A percentile compares a stretch with the other conserved stretches of the same genome.
Conservation (phyloP, 1,284 basidiomycete species). For the Chalciporus sp. region DNA sequence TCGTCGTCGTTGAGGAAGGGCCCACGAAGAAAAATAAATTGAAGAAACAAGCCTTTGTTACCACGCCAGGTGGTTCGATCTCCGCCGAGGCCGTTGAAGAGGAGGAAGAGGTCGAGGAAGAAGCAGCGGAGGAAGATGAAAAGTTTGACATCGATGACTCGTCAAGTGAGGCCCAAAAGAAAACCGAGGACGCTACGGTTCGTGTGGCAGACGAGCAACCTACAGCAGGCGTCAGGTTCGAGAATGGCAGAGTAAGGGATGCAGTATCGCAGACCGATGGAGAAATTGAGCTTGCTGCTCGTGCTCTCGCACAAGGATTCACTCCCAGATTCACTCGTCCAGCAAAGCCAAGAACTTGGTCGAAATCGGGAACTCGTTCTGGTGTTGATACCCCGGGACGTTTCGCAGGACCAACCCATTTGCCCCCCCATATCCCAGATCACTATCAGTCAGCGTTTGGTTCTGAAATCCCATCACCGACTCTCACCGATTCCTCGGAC, state of each 20-base stretch:
- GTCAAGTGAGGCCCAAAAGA: constrained; percentile 51
- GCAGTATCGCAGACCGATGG: constrained; percentile 34
- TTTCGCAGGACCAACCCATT: constrained; percentile 66
- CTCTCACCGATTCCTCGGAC: constrained; percentile 40
- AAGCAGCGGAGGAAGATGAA: constrained; percentile 65
- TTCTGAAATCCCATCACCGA: constrained; percentile 43
- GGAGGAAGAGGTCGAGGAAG: constrained; percentile 40
- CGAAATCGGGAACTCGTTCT: constrained; percentile 47
- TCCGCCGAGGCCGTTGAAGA: constrained; percentile 41
- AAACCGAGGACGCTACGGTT: constrained; percentile 31
- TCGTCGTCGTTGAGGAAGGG: constrained; percentile 94
- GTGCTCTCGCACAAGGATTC: constrained; percentile 34
- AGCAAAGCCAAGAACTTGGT: constrained; percentile 47
- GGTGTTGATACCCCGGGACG: constrained; percentile 80
- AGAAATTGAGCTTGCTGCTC: constrained; percentile 38
- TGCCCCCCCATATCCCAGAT: constrained; percentile 44
- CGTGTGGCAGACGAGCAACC: constrained; percentile 21
- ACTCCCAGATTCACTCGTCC: constrained; percentile 37
- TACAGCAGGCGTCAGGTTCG: constrained; percentile 21
- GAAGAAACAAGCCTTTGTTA: constrained; percentile 21
- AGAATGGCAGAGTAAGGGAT: constrained; percentile 35
- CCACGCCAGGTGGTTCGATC: constrained; percentile 19
- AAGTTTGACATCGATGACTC: constrained; percentile 91
- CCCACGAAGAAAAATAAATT: constrained; percentile 47
- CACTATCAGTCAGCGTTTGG: constrained; percentile 16